Percentiles rank a stretch among this genome's conserved stretches.
phyloP scores from a whole-genome alignment of 768 basidiomycete genomes.

The Suillus paluster region DNA sequence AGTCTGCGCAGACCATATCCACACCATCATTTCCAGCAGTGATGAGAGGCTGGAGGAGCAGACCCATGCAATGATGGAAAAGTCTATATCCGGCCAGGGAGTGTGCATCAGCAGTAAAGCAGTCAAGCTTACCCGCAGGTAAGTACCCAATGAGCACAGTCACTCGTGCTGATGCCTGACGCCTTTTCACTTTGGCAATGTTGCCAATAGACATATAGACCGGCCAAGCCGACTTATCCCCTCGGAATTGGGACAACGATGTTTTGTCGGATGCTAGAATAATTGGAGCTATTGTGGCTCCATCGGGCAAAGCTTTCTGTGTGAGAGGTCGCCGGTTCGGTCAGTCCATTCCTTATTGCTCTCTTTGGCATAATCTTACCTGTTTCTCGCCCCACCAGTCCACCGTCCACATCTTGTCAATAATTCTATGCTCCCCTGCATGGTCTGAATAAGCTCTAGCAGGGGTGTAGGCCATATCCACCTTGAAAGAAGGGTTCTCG shows the following conservation, averaged over 20 bases:
- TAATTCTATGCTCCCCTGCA: conserved; percentile 5
- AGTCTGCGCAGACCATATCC: conserved; percentile 21
- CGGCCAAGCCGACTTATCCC: conserved; percentile 33
- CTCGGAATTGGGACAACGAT: conserved; percentile 41
- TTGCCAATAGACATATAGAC: conserved; percentile 32
- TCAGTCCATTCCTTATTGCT: too few species aligned
- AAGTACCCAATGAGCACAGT: not conserved
- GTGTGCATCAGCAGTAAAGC: too few species aligned
- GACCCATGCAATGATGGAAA: conserved; percentile 26
- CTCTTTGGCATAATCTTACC: conserved; percentile 4
- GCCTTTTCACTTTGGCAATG: conserved; percentile 19
- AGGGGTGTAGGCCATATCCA: conserved; percentile 10
- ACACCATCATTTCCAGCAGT: conserved; percentile 21
- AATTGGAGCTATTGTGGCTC: conserved; percentile 19
- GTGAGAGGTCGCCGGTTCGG: too few species aligned
- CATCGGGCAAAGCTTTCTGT: conserved; percentile 13
- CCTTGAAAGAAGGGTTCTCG: conserved; percentile 26
- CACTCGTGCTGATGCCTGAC: conserved; percentile 15
- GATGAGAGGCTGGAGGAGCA: conserved; percentile 20
- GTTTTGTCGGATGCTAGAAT: conserved; percentile 47
- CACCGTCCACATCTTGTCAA: conserved; percentile 26
- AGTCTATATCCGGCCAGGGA: conserved; percentile 21
- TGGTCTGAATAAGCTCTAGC: conserved; percentile 11
- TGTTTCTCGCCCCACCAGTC: conserved; percentile 30
- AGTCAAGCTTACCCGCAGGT: too few species aligned